Evolutionary conservation across 306 rosid species (phyloP), one percentile per base, ranked within the genome.

Genomic region (Geum urbanum): DNA sequence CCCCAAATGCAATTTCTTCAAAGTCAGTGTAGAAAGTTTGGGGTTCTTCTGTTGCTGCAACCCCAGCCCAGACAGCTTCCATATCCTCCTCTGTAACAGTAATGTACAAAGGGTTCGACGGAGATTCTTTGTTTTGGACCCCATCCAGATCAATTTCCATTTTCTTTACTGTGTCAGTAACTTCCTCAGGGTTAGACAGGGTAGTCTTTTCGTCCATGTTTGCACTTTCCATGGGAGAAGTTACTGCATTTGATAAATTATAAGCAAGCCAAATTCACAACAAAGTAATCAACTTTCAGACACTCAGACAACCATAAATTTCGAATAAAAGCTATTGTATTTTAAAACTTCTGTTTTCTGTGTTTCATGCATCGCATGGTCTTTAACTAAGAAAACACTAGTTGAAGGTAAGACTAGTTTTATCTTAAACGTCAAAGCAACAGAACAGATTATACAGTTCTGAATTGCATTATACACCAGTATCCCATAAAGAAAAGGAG

Each of bases 321-420:
- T 56, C 9, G 6, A 24, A 32, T 32, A 14, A 39, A 55, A 55
- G 16, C 9, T 0, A 3, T 32, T 32, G 37, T 32, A 32, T 2
- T 32, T 32, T 32, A 32, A 32, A 32, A 32, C 37, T 18, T 13
- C 19, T 16, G 37, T 46, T 65, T n/a, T 16, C n/a, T 52, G n/a
- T 52, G 56, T 52, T 8, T 66, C 18, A 27, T 48, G 45, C 11
- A 67, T 50, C 71, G 18, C 49, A 7, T 41, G 72, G 45, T 52
- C 19, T 40, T 40, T 52, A 39, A 68, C 72, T 67, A 52, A 7
- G 40, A 2, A 68, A 9, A 35, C 37, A 37, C 7, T 40, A 13
- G 15, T 40, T 66, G 27, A 48, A 32, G 16, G 57, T 24, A 66
- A 14, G 57, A 14, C 45, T 14, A 66, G n/a, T 66, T 66, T 41